These are phyloP conservation scores for Heimioporus retisporus DNA, from an alignment of 1,284 basidiomycete species.

Conservation along the genomic window DNA sequence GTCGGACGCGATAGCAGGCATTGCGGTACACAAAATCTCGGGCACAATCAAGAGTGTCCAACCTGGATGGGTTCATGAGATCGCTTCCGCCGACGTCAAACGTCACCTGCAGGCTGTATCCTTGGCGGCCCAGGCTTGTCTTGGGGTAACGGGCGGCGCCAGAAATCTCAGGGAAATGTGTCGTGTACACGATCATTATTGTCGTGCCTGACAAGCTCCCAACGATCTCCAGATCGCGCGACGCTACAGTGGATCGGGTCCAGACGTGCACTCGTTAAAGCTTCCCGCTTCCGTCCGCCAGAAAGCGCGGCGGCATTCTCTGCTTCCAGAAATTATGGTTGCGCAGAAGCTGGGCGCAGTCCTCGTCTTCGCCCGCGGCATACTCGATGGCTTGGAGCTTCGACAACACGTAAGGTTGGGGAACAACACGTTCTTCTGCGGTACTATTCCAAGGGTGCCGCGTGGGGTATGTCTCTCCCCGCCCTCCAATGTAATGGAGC, in stretches of 20 bases:
- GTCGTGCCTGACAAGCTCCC: slow-evolving; percentile 68
- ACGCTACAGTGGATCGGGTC: slow-evolving; percentile 83
- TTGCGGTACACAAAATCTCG: slow-evolving; percentile 55
- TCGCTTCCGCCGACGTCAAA: slow-evolving; percentile 45
- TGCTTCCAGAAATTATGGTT: slow-evolving; percentile 81
- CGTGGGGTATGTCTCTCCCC: slow-evolving; percentile 60
- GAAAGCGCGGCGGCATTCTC: slow-evolving; percentile 73
- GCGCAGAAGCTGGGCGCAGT: slow-evolving; percentile 68
- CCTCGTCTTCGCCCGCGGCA: slow-evolving; percentile 44
- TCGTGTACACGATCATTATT: slow-evolving; percentile 75
- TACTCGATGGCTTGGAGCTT: slow-evolving; percentile 80
- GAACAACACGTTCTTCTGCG: slow-evolving; percentile 87
- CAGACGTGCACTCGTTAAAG: slow-evolving; percentile 86
- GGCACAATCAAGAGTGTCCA: slow-evolving; percentile 56
- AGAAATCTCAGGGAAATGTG: slow-evolving; percentile 59
- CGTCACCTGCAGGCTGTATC: slow-evolving; percentile 70
- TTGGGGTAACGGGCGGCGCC: slow-evolving; percentile 73
- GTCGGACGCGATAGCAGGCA: slow-evolving; percentile 53
- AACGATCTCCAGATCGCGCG: slow-evolving; percentile 83
- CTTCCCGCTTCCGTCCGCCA: slow-evolving; percentile 85
- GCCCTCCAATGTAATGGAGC: slow-evolving; percentile 74
- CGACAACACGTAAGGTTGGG: slow-evolving; percentile 81
- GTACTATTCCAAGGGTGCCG: slow-evolving; percentile 80
- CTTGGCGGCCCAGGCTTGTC: slow-evolving; percentile 75
- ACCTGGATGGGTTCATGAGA: slow-evolving; percentile 15